Percentiles rank a stretch among this genome's conserved stretches.
Conservation (phyloP, 345 rosid species). For the Salix arbutifolia region DNA sequence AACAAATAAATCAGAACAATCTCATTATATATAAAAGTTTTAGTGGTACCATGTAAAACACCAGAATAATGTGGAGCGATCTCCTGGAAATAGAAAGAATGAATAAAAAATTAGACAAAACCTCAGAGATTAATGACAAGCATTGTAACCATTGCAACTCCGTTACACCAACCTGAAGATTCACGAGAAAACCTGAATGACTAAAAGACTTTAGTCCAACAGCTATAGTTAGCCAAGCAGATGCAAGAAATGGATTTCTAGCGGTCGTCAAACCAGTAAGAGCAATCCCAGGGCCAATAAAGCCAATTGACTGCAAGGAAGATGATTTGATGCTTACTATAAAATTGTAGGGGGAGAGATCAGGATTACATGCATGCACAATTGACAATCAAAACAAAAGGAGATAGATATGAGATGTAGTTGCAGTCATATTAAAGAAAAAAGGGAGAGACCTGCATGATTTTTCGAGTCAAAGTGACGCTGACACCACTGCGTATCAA, state of each 20-base stretch:
- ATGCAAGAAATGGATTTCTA: constrained; percentile 61
- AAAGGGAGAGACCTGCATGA: constrained; percentile 67
- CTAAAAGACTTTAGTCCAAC: constrained; percentile 90
- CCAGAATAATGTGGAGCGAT: constrained; percentile 88
- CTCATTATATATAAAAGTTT: neutral
- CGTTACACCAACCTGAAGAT: constrained; percentile 66
- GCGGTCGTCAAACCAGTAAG: constrained; percentile 77
- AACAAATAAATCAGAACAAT: neutral
- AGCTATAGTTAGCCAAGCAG: constrained; percentile 92
- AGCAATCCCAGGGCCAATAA: constrained; percentile 75
- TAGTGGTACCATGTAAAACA: constrained; percentile 67
- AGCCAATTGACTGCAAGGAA: constrained; percentile 78
- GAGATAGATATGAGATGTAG: neutral
- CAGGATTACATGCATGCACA: neutral
- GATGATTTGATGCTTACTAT: constrained; percentile 9
- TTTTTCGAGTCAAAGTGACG: constrained; percentile 78
- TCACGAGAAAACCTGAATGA: constrained; percentile 93
- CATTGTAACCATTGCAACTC: neutral
- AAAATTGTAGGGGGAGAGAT: neutral
- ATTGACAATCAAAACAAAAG: neutral
- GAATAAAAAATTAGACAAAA: constrained; percentile 19
- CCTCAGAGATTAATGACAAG: neutral
- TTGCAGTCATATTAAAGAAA: neutral
- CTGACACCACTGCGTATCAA: constrained; percentile 67
- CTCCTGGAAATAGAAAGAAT: constrained; percentile 50